Conservation (phyloP, 2,329 filamentous ascomycete genomes). For the Fusarium ambrosium region DNA sequence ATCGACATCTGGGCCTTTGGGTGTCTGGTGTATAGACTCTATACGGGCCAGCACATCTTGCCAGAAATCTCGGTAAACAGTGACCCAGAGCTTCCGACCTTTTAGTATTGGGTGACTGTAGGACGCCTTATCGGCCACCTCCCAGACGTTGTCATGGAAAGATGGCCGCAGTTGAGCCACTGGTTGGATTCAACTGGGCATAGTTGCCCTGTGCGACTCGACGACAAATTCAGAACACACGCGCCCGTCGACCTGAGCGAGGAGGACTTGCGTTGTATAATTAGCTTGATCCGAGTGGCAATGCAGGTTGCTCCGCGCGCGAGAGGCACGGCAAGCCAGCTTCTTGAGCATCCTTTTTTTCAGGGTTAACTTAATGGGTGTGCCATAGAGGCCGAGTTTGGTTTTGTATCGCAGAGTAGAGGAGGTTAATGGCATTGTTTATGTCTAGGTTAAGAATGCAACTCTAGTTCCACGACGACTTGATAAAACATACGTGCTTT, state of each 20-base stretch:
- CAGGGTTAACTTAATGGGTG: not conserved
- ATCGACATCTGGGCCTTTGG: conserved; percentile 16
- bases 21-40: conserved; percentile 14
- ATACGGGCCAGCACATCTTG: not conserved
- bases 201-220: too few relatives aligned
- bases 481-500: not conserved
- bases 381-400: not conserved
- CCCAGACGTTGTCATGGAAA: not conserved
- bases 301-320: not conserved
- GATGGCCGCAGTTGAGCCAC: not conserved
- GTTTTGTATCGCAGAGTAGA: not conserved
- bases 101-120: not conserved
- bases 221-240: not conserved
- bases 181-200: not conserved
- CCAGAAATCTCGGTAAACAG: not conserved
- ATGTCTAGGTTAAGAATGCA: not conserved
- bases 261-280: too few relatives aligned
- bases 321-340: not conserved
- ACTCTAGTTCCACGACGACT: not conserved
- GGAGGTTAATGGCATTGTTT: not conserved
- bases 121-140: not conserved
- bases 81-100: not conserved
- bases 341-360: not conserved
- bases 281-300: not conserved
- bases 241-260: not conserved